Percentiles rank a stretch among this genome's conserved stretches.
These are phyloP conservation scores for Aureobasidium melanogenum DNA, from an alignment of 2,329 filamentous ascomycete genomes.

Conservation along the genomic window DNA sequence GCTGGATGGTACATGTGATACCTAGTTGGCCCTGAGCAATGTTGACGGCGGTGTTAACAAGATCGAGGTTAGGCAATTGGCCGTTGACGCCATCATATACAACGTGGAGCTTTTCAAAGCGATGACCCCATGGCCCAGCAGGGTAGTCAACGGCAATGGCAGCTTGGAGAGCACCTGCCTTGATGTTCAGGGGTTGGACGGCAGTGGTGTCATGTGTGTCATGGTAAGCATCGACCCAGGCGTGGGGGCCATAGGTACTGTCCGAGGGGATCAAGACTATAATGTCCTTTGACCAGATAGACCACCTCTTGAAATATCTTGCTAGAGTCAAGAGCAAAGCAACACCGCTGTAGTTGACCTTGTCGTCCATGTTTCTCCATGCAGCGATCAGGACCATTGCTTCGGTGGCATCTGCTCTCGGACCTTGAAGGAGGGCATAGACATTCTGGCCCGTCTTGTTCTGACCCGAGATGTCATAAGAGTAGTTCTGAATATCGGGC, in stretches of 20 bases:
- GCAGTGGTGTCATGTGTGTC: conserved; percentile 66
- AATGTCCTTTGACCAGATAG: conserved; percentile 97
- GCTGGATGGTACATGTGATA: conserved; percentile 72
- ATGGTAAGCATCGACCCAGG: conserved; percentile 97
- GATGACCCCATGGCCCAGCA: conserved; percentile 55
- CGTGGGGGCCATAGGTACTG: conserved; percentile 81
- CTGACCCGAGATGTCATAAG: conserved; percentile 69
- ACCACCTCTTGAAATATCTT: conserved; percentile 96
- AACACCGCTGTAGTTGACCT: conserved; percentile 79
- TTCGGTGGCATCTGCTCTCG: conserved; percentile 91
- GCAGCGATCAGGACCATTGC: conserved; percentile 87
- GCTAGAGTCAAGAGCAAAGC: conserved; percentile 78
- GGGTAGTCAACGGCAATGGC: conserved; percentile 92
- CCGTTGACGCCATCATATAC: conserved; percentile 95
- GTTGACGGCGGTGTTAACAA: conserved; percentile 86
- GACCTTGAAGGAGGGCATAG: conserved; percentile 88
- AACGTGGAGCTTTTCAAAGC: conserved; percentile 82
- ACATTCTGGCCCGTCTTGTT: conserved; percentile 75
- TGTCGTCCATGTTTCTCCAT: conserved; percentile 72
- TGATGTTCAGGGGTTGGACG: conserved; percentile 72
- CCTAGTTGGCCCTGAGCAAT: conserved; percentile 91
- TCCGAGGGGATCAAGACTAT: conserved; percentile 85
- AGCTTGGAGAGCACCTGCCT: conserved; percentile 87
- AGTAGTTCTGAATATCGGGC: conserved; percentile 78
- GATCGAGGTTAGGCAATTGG: conserved; percentile 86